Conservation (phyloP, 495 filamentous ascomycete species). For the Tuber umbilicatum region DNA sequence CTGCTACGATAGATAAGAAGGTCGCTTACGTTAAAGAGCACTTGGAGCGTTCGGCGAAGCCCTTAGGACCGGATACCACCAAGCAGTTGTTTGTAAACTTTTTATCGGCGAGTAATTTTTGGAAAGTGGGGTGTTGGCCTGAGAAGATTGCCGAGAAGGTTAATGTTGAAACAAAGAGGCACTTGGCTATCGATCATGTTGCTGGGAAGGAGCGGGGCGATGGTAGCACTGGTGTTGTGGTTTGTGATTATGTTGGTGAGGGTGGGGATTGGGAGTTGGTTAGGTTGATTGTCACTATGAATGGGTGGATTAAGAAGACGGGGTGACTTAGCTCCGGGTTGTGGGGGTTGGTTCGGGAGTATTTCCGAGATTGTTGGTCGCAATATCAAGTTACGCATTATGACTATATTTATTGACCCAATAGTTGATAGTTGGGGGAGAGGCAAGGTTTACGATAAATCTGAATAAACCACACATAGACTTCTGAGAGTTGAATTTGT, state of each 20-base stretch:
- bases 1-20: slow-evolving; percentile 71
- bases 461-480: background rate
- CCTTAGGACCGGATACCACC: slow-evolving; percentile 40
- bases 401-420: background rate
- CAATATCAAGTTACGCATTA: background rate
- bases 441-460: background rate
- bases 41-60: slow-evolving; percentile 61
- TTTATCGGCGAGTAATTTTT: slow-evolving; percentile 85
- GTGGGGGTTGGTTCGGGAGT: background rate
- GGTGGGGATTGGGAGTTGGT: slow-evolving; percentile 92
- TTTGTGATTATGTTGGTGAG: slow-evolving; percentile 87
- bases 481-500: background rate
- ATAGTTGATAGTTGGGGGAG: background rate
- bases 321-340: background rate
- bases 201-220: slow-evolving; percentile 50
- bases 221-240: slow-evolving; percentile 81
- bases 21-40: slow-evolving; percentile 65
- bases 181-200: slow-evolving; percentile 42
- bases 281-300: slow-evolving; percentile 84
- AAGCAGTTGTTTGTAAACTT: slow-evolving; percentile 86
- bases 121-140: slow-evolving; percentile 83
- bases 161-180: slow-evolving; percentile 66
- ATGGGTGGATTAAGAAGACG: slow-evolving; percentile 46
- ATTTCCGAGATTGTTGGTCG: background rate
- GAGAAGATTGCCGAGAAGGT: slow-evolving; percentile 86